Evolutionary conservation across 2,329 filamentous ascomycete species (phyloP).

Genomic region (Calonectria pauciramosa): DNA sequence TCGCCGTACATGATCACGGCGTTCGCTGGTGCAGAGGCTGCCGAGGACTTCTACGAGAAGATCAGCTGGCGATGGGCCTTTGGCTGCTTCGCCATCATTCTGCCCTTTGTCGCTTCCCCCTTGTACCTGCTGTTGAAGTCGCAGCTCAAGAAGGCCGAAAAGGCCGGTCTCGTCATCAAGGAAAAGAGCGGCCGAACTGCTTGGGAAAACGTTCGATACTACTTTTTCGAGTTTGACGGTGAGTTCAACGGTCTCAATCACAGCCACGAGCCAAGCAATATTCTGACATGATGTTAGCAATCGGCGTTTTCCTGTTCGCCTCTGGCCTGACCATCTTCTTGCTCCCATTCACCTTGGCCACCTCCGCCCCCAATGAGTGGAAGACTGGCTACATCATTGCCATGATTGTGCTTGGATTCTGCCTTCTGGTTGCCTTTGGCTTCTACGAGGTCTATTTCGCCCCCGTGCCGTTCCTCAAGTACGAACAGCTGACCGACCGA

Average conservation of each 20-base stretch:
- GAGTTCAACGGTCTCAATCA: neutral
- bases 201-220: conserved; percentile 56
- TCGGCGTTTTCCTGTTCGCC: conserved; percentile 66
- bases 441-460: conserved; percentile 69
- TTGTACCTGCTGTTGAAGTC: conserved; percentile 67
- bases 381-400: conserved; percentile 63
- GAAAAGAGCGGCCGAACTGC: conserved; percentile 57
- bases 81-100: conserved; percentile 74
- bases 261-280: neutral
- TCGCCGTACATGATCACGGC: conserved; percentile 62
- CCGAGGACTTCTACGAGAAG: conserved; percentile 38
- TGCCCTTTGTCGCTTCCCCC: conserved; percentile 71
- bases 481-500: conserved; percentile 61
- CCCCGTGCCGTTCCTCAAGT: conserved; percentile 69
- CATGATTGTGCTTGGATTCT: conserved; percentile 69
- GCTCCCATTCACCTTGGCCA: conserved; percentile 70
- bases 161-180: conserved; percentile 59
- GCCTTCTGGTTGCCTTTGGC: conserved; percentile 64
- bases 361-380: conserved; percentile 59
- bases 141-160: conserved; percentile 69
- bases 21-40: conserved; percentile 49
- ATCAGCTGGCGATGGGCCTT: conserved; percentile 55
- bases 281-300: conserved; percentile 7
- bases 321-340: conserved; percentile 66
- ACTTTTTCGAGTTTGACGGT: conserved; percentile 38